Percentiles rank a stretch among this genome's conserved stretches.
Conservation (phyloP, 2,329 filamentous ascomycete genomes). For the Teratosphaeria gauchensis region DNA sequence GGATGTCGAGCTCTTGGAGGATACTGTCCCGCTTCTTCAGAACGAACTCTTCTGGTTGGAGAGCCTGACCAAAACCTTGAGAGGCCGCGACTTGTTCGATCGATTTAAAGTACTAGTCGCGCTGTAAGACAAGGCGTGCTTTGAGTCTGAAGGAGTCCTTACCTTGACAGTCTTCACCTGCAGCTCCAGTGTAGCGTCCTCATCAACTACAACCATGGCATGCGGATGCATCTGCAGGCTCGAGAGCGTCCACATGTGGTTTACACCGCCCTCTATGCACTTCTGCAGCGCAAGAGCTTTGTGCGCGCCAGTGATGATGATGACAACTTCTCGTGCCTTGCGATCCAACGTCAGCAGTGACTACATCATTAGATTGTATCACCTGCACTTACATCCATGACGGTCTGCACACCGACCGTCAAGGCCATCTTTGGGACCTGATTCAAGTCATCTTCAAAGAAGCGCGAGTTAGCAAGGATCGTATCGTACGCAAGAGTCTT, state of each 20-base stretch:
- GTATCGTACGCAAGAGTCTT: conserved; percentile 85
- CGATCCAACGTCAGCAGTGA: background rate
- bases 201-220: conserved; percentile 73
- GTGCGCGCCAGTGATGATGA: conserved; percentile 72
- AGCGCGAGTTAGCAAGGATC: conserved; percentile 73
- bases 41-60: conserved; percentile 26
- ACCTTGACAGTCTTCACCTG: conserved; percentile 35
- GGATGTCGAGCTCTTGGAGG: conserved; percentile 26
- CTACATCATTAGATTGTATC: background rate
- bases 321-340: conserved; percentile 65
- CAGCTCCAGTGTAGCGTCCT: conserved; percentile 50
- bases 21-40: conserved; percentile 26
- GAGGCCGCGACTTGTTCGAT: conserved; percentile 39
- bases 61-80: conserved; percentile 36
- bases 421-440: conserved; percentile 73
- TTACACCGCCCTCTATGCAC: conserved; percentile 71
- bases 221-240: conserved; percentile 71
- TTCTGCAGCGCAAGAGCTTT: conserved; percentile 71
- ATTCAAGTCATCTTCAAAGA: conserved; percentile 65
- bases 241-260: conserved; percentile 86
- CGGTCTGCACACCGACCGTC: conserved; percentile 76
- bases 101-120: conserved; percentile 39
- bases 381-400: conserved; percentile 51
- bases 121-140: background rate
- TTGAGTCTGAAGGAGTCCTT: conserved; percentile 5